phyloP scores from a whole-genome alignment of 257 asterid genomes.

The Solanum clarkiae region DNA sequence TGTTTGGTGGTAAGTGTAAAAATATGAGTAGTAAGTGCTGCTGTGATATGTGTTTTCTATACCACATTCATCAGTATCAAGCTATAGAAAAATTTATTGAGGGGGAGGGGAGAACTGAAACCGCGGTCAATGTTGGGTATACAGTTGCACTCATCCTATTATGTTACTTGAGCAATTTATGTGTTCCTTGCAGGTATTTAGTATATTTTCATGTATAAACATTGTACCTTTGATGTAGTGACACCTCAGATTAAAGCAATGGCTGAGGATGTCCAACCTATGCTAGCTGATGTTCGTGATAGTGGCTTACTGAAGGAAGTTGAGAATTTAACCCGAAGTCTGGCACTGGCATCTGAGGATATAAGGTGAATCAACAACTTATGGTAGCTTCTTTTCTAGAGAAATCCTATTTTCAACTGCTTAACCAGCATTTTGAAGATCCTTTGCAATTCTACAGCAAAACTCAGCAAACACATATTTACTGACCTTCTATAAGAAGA shows the following conservation, averaged over 20 bases:
- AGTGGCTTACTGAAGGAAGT: constrained; percentile 87
- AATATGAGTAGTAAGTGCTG: neutral
- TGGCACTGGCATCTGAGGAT: constrained; percentile 82
- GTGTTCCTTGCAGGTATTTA: neutral
- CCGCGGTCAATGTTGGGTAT: neutral
- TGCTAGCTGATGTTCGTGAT: constrained; percentile 74
- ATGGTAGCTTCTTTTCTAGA: neutral
- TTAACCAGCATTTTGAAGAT: neutral
- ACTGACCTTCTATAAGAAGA: neutral
- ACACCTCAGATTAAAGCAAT: constrained; percentile 87
- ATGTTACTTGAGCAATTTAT: neutral
- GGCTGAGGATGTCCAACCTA: constrained; percentile 85
- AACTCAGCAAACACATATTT: neutral
- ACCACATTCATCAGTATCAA: neutral
- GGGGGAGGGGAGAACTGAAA: neutral
- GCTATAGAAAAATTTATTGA: neutral
- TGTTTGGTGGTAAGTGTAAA: neutral
- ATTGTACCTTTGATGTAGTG: constrained; percentile 56
- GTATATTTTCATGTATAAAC: constrained; percentile 40
- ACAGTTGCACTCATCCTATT: neutral
- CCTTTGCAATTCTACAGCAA: neutral
- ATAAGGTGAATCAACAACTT: constrained; percentile 37
- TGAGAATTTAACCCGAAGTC: constrained; percentile 80
- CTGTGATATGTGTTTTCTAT: neutral
- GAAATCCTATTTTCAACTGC: neutral